Evolutionary conservation across 2,329 filamentous ascomycete genomes (phyloP).

Genomic region (Penicillium nordicum): DNA sequence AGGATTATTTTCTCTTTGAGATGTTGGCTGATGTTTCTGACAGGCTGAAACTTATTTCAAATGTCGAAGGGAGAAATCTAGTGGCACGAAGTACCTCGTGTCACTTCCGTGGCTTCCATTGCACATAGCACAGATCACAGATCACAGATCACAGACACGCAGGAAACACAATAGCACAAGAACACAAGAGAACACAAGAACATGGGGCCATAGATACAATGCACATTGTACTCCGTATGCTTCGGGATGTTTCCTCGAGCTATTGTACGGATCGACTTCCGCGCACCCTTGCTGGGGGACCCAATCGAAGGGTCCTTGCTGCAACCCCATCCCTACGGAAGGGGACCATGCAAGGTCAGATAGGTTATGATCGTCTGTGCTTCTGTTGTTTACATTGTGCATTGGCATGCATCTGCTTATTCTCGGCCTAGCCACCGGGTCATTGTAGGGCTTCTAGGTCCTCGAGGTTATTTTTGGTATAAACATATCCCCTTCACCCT

Average conservation of each 20-base stretch:
- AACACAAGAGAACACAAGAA: background rate
- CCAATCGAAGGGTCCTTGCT: slow-evolving; percentile 30
- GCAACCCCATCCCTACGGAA: slow-evolving; percentile 33
- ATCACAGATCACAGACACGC: background rate
- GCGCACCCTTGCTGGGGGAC: slow-evolving; percentile 28
- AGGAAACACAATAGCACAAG: background rate
- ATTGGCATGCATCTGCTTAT: slow-evolving; percentile 36
- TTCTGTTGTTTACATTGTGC: slow-evolving; percentile 38
- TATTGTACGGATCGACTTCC: slow-evolving; percentile 23
- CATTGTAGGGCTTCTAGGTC: slow-evolving; percentile 6
- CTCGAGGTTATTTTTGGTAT: slow-evolving; percentile 32
- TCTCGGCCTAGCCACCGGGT: slow-evolving; percentile 29
- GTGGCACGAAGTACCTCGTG: background rate
- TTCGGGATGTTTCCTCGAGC: background rate
- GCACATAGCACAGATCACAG: background rate
- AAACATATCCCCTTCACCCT: slow-evolving; percentile 35
- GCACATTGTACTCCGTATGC: background rate
- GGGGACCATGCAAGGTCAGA: slow-evolving; percentile 40
- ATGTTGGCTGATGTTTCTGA: background rate
- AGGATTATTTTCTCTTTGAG: background rate
- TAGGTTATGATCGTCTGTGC: slow-evolving; percentile 37
- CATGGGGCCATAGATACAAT: background rate
- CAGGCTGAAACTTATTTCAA: background rate
- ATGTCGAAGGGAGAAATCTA: background rate
- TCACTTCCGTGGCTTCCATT: background rate